Conservation (phyloP, 352 stramenopile genomes). For the Phytophthora nicotianae region DNA sequence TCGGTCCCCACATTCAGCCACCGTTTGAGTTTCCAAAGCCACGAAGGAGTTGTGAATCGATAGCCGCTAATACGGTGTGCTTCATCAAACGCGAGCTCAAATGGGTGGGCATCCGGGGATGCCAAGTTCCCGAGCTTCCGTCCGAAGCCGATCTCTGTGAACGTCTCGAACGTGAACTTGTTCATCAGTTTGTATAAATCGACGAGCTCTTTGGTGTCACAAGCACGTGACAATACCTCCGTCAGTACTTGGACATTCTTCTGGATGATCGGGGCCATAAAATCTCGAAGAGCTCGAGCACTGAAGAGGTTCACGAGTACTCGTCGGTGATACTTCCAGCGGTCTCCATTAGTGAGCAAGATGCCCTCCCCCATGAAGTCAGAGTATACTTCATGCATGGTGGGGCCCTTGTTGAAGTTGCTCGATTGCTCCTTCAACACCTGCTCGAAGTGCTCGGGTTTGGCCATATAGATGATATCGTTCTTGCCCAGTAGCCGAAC, state of each 20-base stretch:
- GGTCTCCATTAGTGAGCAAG: constrained; percentile 54
- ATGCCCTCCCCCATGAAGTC: constrained; percentile 68
- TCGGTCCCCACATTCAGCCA: constrained; percentile 21
- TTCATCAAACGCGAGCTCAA: constrained; percentile 32
- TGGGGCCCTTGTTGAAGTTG: constrained; percentile 63
- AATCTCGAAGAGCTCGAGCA: constrained; percentile 41
- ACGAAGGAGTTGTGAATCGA: constrained; percentile 16
- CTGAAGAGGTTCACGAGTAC: constrained; percentile 84
- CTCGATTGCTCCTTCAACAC: constrained; percentile 61
- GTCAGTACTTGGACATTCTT: constrained; percentile 17
- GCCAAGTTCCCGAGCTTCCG: constrained; percentile 33
- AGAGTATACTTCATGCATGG: constrained; percentile 34
- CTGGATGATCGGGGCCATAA: constrained; percentile 29
- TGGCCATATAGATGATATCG: constrained; percentile 21
- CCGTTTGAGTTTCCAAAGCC: constrained; percentile 32
- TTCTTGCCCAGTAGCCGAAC: background rate
- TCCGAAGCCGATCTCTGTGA: constrained; percentile 62
- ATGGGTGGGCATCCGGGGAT: constrained; percentile 29
- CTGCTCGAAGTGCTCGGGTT: constrained; percentile 39
- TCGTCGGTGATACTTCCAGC: constrained; percentile 69
- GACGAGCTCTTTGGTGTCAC: background rate
- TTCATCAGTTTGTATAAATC: constrained; percentile 32
- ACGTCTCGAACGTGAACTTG: constrained; percentile 50
- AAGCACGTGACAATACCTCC: constrained; percentile 10
- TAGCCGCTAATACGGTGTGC: constrained; percentile 22